These are phyloP conservation scores for Francoa sonchifolia DNA, from an alignment of 441 rosid species.

Conservation along the genomic window DNA sequence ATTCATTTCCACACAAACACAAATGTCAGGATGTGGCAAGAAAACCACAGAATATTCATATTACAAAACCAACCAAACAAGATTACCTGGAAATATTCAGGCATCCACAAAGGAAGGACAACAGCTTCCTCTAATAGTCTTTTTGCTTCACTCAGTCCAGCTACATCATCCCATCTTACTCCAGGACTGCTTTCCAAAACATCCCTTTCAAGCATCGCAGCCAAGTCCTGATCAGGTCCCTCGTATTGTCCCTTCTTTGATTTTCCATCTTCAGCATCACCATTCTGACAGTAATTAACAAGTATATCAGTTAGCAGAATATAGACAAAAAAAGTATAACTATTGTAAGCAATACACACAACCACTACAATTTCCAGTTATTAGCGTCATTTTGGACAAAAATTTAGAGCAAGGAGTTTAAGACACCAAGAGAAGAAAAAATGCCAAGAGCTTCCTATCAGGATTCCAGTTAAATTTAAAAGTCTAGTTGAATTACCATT, in stretches of 20 bases:
- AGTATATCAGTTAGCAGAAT: constrained; percentile 8
- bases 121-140: constrained; percentile 97
- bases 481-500: no score
- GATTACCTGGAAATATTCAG: constrained; percentile 94
- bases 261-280: constrained; percentile 88
- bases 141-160: constrained; percentile 95
- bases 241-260: constrained; percentile 69
- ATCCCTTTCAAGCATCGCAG: constrained; percentile 98
- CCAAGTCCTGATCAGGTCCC: constrained; percentile 95
- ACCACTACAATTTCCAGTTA: no score
- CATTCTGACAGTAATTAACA: constrained; percentile 44
- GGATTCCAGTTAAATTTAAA: no score
- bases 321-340: constrained; percentile 4
- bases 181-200: constrained; percentile 94
- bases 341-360: no score
- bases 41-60: not conserved
- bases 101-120: constrained; percentile 99
- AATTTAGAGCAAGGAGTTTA: no score
- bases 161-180: constrained; percentile 98
- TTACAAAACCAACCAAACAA: constrained; percentile 9
- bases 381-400: no score
- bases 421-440: not conserved
- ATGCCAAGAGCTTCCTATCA: no score
- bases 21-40: not conserved
- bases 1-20: not conserved